Evolutionary conservation across 148 eudicot genomes (phyloP).

Genomic region (Chenopodium formosanum): DNA sequence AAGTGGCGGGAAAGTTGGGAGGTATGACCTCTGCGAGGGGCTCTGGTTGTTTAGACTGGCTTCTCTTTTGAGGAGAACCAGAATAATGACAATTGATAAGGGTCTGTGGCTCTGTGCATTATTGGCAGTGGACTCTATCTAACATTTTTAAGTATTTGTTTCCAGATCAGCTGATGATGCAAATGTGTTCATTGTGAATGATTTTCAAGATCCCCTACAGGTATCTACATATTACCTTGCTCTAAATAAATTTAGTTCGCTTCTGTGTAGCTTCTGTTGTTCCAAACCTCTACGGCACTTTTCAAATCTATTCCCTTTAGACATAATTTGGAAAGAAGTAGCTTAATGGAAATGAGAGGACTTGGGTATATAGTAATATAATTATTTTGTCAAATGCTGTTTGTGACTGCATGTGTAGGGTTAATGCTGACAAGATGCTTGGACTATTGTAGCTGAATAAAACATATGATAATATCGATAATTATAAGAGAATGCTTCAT

Average conservation of each 20-base stretch:
- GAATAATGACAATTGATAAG: background rate
- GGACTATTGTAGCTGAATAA: background rate
- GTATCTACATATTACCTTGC: constrained; percentile 29
- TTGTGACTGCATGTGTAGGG: background rate
- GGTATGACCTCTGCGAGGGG: background rate
- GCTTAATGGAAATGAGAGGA: background rate
- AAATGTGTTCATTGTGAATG: constrained; percentile 84
- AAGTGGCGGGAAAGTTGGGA: background rate
- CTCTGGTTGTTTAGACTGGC: background rate
- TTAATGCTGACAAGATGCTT: background rate
- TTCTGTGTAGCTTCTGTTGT: background rate
- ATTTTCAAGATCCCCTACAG: constrained; percentile 92
- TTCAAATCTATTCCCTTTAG: background rate
- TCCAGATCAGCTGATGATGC: constrained; percentile 92
- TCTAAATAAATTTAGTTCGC: background rate
- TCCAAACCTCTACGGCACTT: background rate
- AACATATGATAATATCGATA: background rate
- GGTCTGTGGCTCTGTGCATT: background rate
- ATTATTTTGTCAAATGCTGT: background rate
- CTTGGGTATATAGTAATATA: background rate
- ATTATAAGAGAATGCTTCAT: background rate
- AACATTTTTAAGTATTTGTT: constrained; percentile 7
- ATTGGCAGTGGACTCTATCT: constrained; percentile 7
- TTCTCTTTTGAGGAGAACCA: background rate
- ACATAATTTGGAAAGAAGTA: background rate